Base-by-base conservation (phyloP, 768 basidiomycete species). In the Cubamyces lactineus region DNA sequence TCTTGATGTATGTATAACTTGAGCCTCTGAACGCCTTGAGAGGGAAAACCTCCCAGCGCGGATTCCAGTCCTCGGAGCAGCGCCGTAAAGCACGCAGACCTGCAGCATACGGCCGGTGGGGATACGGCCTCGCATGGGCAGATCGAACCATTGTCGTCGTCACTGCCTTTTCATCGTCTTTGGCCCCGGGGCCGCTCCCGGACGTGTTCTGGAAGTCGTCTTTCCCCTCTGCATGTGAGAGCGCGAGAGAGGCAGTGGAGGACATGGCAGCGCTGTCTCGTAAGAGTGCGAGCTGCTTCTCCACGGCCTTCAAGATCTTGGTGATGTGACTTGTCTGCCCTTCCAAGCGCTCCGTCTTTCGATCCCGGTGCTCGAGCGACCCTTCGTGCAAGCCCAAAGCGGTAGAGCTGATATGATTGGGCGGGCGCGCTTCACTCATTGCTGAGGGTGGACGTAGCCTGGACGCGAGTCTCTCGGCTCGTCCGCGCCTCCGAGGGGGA, bases 11-110 rank as follows among this genome's bases (percentile, higher is more conserved):
- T 13, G 51, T 61, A 48, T 50, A 67, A 40, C 61, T 42, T 8
- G 61, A 52, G 1, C 68, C 68, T 43, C 66, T 59, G 59, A 69
- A 69, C 17, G 61, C 68, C 56, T 69, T 69, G 40, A 69, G 52
- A 8, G 68, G 68, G 56, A 69, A 69, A 15, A 63, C 59, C 23
- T 39, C 34, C 68, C 68, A 69, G 1, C 51, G n/a, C 5, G 66
- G 68, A 2, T 21, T 34, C 68, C 68, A 69, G 21, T 53, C 56
- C 2, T 61, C 52, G 3, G 46, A 54, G 53, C 45, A 54, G 34
- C 59, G 52, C 2, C 52, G 59, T 13, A 53, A 46, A 21, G 53
- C 46, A 11, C 26, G 53, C 30, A 67, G 42, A 1, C 66, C 66
- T 2, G 53, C 61, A 3, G 66, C 66, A 39, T 57, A 60, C 17